phyloP scores from a whole-genome alignment of 2,329 filamentous ascomycete genomes.

The Xylaria sp. region DNA sequence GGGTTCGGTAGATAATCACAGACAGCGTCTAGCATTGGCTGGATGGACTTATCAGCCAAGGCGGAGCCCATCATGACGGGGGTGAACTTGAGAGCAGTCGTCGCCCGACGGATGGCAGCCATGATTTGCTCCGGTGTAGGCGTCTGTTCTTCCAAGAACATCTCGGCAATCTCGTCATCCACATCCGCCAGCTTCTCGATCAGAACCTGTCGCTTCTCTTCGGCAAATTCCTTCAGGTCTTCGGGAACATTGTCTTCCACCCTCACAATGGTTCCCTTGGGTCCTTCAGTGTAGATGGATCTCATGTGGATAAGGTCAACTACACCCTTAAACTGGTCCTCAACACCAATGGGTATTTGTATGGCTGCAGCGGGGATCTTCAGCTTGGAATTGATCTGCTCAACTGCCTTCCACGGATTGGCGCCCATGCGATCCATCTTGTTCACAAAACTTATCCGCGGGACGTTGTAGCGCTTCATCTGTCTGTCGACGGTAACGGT shows the following conservation, averaged over 20 bases:
- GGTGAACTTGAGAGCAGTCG: constrained; percentile 88
- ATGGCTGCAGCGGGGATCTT: constrained; percentile 92
- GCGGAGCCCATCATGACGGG: constrained; percentile 98
- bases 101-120: constrained; percentile 89
- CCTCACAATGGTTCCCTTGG: constrained; percentile 80
- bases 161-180: constrained; percentile 95
- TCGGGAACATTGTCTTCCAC: constrained; percentile 84
- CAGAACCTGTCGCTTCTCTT: constrained; percentile 84
- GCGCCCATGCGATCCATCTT: constrained; percentile 99
- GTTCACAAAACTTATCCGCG: constrained; percentile 95
- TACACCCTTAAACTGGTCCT: constrained; percentile 92
- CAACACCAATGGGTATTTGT: constrained; percentile 91
- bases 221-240: constrained; percentile 78
- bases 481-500: constrained; percentile 98
- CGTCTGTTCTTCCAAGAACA: constrained; percentile 88
- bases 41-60: constrained; percentile 91
- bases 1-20: constrained; percentile 97
- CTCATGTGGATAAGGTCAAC: constrained; percentile 94
- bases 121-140: constrained; percentile 88
- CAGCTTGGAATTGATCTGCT: constrained; percentile 97
- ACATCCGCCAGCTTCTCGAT: constrained; percentile 97
- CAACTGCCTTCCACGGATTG: constrained; percentile 96
- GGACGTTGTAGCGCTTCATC: constrained; percentile 98
- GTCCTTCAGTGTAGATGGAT: constrained; percentile 90
- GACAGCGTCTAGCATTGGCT: constrained; percentile 96